Evolutionary conservation across 106 monocot genomes (phyloP), one percentile per base, ranked within the genome.

Genomic region (Alisma plantagoaquatica): DNA sequence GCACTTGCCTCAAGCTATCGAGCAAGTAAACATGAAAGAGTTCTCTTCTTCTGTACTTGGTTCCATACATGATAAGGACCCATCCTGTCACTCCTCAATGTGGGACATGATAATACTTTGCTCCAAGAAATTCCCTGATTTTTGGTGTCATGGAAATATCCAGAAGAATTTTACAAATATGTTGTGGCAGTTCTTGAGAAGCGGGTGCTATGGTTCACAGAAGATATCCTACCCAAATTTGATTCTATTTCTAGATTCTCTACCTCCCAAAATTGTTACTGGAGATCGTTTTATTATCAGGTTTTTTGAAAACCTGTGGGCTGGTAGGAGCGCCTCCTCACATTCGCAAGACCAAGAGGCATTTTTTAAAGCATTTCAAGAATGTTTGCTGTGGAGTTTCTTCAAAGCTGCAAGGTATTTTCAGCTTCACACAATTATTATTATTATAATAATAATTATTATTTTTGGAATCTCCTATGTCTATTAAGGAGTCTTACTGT

Each of bases 71-170:
- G 94, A 94, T 52, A 94, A 88, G 58, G 88, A 94, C 54, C 43
- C 73, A 19, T 73, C 73, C 27, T 94, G 94, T 59, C 94, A 94
- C 73, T 83, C 78, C 48, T 68, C 94, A 63, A 94, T 94, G 94
- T 94, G 87, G 94, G 88, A 88, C 60, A 81, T 78, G 81, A 52
- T 94, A 61, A 45, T 94, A 43, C 59, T 77, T 35, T 88, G 87
- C 70, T 83, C 73, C 7, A 74, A 48, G 59, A 88, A 63, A 57
- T 80, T 88, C 60, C 88, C 73, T 41, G 70, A 76, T 25, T 57
- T 64, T 68, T 94, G 83, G 87, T 78, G 53, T 14, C 33, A 62
- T 30, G 66, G 61, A 46, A 94, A 75, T 68, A 47, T 70, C 54
- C 75, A 76, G 52, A 88, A 88, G 57, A 57, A 51, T 51, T 53